Base-by-base conservation (phyloP, 495 filamentous ascomycete species). In the Aspergillus baeticus region DNA sequence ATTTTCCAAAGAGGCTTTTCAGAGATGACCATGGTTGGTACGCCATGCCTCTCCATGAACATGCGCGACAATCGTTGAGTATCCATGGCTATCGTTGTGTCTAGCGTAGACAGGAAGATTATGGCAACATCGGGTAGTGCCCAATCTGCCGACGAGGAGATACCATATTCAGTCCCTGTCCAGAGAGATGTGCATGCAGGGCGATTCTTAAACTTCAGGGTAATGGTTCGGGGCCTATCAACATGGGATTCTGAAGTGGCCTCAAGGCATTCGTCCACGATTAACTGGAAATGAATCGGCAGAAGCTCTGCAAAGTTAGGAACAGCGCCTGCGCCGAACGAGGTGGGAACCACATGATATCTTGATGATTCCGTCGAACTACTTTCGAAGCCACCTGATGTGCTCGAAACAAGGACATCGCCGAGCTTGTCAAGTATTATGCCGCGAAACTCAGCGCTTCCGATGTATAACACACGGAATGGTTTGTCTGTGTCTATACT, bases 391-490 rank as follows among this genome's bases (percentile, higher is more conserved):
- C 65, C 66, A 57, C 64, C 62, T 48, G 66, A 66, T 31, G 78
- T 77, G 58, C 77, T 76, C 15, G 81, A 77, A 17, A 81, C 78
- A 44, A 84, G 61, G 42, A 88, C 86, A 57, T 82, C 83, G 15
- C 83, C 87, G 44, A 91, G 77, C 69, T 92, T 92, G 64, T 87
- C 81, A n/a, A 90, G 77, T 55, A 92, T 88, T 31, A 84, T 81
- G 51, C 86, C 81, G 54, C 86, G 84, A 21, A 79, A 82, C 6
- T 79, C 79, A 0, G 83, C 63, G 47, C 80, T 81, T 14, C 88
- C 88, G 22, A 88, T 71, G 54, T 90, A 91, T 4, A 91, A 73
- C 21, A 92, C 77, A 26, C 86, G 79, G 47, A 89, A 85, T 5
- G 88, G 85, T 57, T 85, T 85, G 18, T 84, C 74, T 34, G 84